phyloP scores from a whole-genome alignment of 1,284 basidiomycete species.

The Blastosporella zonata region DNA sequence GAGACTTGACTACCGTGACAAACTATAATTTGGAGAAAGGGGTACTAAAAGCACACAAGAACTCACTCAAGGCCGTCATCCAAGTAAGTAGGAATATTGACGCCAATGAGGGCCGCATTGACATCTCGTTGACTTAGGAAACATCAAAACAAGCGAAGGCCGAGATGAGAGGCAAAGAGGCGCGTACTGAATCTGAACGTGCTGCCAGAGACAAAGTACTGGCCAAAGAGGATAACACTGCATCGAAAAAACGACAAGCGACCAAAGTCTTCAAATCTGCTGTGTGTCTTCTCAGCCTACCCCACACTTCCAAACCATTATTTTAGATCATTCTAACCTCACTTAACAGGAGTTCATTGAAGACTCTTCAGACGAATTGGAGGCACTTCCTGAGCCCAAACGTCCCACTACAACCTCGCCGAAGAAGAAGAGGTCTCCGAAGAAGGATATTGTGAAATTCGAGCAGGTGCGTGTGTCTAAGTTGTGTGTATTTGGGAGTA shows the following conservation, averaged over 20 bases:
- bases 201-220: conserved; percentile 1
- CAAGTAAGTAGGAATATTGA: conserved; percentile 14
- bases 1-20: conserved; percentile 42
- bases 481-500: not conserved
- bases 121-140: conserved; percentile 1
- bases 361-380: conserved; percentile 15
- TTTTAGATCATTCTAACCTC: not conserved
- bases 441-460: not conserved
- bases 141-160: conserved; percentile 10
- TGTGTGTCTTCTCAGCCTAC: conserved; percentile 5
- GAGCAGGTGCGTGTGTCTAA: not conserved
- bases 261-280: conserved; percentile 20
- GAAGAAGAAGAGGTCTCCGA: not conserved
- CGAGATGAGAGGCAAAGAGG: conserved; percentile 4
- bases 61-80: conserved; percentile 40
- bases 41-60: conserved; percentile 42
- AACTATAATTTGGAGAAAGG: conserved; percentile 42
- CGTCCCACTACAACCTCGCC: not conserved
- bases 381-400: conserved; percentile 13
- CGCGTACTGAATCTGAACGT: too few relatives aligned
- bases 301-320: not conserved
- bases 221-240: not conserved
- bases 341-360: conserved; percentile 15
- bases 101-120: not conserved
- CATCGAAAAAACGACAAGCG: conserved; percentile 10